phyloP scores from a whole-genome alignment of 2,329 filamentous ascomycete genomes.

The Apiospora sp. region DNA sequence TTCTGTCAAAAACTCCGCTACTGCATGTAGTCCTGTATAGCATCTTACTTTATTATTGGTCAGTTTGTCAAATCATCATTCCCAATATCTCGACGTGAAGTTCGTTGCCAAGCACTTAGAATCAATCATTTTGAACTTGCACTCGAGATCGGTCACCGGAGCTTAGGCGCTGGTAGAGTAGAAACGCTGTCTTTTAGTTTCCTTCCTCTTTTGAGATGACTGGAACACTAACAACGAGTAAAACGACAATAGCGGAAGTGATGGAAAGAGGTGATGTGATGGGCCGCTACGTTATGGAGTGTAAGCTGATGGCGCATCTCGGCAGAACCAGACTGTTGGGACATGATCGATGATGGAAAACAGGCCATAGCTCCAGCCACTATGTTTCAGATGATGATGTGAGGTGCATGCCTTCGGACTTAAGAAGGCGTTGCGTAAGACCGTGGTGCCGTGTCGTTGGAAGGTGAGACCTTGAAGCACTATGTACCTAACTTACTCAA shows the following conservation, averaged over 20 bases:
- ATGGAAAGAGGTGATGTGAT: background rate
- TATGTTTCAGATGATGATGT: background rate
- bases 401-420: background rate
- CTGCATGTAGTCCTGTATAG: background rate
- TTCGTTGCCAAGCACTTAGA: too few relatives aligned
- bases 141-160: too few relatives aligned
- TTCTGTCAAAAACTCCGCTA: background rate
- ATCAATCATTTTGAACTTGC: too few relatives aligned
- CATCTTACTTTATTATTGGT: background rate
- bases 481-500: background rate
- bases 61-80: background rate
- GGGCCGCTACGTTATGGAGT: background rate
- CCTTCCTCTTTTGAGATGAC: background rate
- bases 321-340: background rate
- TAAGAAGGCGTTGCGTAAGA: background rate
- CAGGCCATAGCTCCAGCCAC: background rate
- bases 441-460: background rate
- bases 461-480: background rate
- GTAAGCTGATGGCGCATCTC: constrained; percentile 4
- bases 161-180: too few relatives aligned
- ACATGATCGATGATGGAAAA: background rate
- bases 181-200: too few relatives aligned
- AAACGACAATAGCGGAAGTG: background rate
- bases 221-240: too few relatives aligned
- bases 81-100: too few relatives aligned